These are phyloP conservation scores for Erodium maritimum DNA, from an alignment of 345 rosid species.

Conservation along the genomic window DNA sequence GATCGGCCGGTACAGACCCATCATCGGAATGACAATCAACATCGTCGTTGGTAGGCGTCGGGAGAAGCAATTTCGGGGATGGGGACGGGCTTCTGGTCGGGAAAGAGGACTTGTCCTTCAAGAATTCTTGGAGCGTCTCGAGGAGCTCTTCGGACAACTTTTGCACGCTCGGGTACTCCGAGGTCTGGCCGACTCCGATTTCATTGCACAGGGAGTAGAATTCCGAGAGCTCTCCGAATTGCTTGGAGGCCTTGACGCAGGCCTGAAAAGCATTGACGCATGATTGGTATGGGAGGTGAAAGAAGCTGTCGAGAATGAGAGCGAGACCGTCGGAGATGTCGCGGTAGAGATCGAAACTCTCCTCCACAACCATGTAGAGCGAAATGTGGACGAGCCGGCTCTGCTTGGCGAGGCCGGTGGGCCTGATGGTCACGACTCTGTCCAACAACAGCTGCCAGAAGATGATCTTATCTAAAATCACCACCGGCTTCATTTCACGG, in stretches of 20 bases:
- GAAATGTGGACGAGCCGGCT: conserved; percentile 40
- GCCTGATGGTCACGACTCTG: conserved; percentile 46
- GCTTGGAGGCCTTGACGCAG: conserved; percentile 50
- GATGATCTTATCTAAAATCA: conserved; percentile 44
- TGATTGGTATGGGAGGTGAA: conserved; percentile 49
- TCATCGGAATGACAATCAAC: conserved; percentile 13
- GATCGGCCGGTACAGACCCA: conserved; percentile 17
- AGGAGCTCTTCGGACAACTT: conserved; percentile 63
- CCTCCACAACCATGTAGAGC: conserved; percentile 43
- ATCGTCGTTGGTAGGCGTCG: too few species aligned
- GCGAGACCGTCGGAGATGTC: conserved; percentile 62
- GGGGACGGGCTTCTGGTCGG: conserved; percentile 19
- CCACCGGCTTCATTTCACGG: conserved; percentile 49
- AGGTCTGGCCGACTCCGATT: conserved; percentile 49
- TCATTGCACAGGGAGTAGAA: conserved; percentile 47
- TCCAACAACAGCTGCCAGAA: conserved; percentile 72
- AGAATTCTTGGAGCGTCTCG: conserved; percentile 62
- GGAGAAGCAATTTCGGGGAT: too few species aligned
- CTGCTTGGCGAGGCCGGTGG: conserved; percentile 47
- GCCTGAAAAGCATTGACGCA: conserved; percentile 53
- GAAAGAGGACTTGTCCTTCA: conserved; percentile 63
- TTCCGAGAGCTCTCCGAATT: conserved; percentile 51
- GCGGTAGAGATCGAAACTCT: conserved; percentile 68
- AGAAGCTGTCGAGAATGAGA: conserved; percentile 53
- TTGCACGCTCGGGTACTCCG: conserved; percentile 72